A percentile compares a stretch with the other conserved stretches of the same genome.
These are phyloP conservation scores for Alternaria conjuncta DNA, from an alignment of 2,329 filamentous ascomycete genomes.

Conservation along the genomic window DNA sequence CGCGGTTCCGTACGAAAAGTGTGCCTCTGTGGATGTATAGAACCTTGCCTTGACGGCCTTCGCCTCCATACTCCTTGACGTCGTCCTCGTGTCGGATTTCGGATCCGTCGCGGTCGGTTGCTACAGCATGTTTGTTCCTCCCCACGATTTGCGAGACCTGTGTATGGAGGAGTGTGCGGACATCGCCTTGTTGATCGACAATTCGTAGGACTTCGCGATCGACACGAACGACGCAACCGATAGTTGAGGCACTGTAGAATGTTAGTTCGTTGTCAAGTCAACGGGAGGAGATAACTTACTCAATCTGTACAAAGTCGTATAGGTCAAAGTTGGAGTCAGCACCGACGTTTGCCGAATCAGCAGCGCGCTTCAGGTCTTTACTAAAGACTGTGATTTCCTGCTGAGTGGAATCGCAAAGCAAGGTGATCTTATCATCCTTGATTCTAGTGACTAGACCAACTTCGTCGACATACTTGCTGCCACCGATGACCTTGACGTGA, in stretches of 20 bases:
- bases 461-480: slow-evolving; percentile 91
- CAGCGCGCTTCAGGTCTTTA: slow-evolving; percentile 92
- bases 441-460: slow-evolving; percentile 97
- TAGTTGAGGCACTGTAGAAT: slow-evolving; percentile 71
- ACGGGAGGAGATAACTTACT: slow-evolving; percentile 58
- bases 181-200: slow-evolving; percentile 86
- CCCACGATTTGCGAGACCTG: slow-evolving; percentile 91
- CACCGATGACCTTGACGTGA: slow-evolving; percentile 97
- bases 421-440: slow-evolving; percentile 86
- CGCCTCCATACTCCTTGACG: slow-evolving; percentile 87
- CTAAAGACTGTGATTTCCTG: slow-evolving; percentile 97
- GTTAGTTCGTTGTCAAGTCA: slow-evolving; percentile 14
- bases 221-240: slow-evolving; percentile 92
- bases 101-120: slow-evolving; percentile 89
- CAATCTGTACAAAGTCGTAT: slow-evolving; percentile 92
- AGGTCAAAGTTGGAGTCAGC: slow-evolving; percentile 88
- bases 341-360: slow-evolving; percentile 86
- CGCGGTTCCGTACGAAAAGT: slow-evolving; percentile 86
- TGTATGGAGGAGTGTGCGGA: slow-evolving; percentile 82
- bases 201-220: slow-evolving; percentile 91
- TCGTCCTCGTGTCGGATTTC: slow-evolving; percentile 93
- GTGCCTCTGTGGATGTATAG: slow-evolving; percentile 94
- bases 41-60: slow-evolving; percentile 85
- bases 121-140: slow-evolving; percentile 81
- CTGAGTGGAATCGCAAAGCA: slow-evolving; percentile 91